These are phyloP conservation scores for Beauveria pseudobassiana DNA, from an alignment of 2,329 filamentous ascomycete genomes.

Conservation along the genomic window DNA sequence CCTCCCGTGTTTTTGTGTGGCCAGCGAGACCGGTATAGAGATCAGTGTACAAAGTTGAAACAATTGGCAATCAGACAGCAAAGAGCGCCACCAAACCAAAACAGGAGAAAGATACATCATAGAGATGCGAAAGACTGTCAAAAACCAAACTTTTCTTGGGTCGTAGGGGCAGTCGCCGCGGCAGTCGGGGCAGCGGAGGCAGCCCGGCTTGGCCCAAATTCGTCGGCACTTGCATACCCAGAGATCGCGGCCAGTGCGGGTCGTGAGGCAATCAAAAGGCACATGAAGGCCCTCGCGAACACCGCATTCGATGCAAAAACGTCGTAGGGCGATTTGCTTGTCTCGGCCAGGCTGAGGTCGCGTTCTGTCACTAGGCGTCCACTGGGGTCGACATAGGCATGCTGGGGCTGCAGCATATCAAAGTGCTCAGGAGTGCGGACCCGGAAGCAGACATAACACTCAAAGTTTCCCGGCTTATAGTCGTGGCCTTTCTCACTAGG, in stretches of 20 bases:
- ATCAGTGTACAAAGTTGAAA: neutral
- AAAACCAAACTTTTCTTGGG: slow-evolving; percentile 24
- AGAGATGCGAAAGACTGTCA: neutral
- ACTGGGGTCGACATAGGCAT: slow-evolving; percentile 24
- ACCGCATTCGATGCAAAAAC: slow-evolving; percentile 37
- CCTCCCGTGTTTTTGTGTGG: neutral
- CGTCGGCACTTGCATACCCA: slow-evolving; percentile 33
- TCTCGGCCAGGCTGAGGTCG: slow-evolving; percentile 20
- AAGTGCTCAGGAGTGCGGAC: slow-evolving; percentile 32
- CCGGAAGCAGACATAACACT: slow-evolving; percentile 35
- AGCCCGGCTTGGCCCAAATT: slow-evolving; percentile 29
- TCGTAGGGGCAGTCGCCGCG: slow-evolving; percentile 28
- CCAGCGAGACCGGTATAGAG: neutral
- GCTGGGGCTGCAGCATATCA: slow-evolving; percentile 28
- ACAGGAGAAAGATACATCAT: too few relatives aligned
- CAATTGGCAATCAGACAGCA: neutral
- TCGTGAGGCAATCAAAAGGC: slow-evolving; percentile 30
- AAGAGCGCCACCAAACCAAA: neutral
- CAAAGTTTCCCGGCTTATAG: slow-evolving; percentile 33
- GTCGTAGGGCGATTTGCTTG: slow-evolving; percentile 25
- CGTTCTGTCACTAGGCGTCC: slow-evolving; percentile 24
- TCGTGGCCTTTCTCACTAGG: slow-evolving; percentile 29
- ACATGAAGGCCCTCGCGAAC: slow-evolving; percentile 29
- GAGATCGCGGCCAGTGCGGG: slow-evolving; percentile 29
- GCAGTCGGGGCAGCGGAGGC: slow-evolving; percentile 28